Base-by-base conservation (phyloP, 2,329 filamentous ascomycete genomes). In the Claviceps sp. region DNA sequence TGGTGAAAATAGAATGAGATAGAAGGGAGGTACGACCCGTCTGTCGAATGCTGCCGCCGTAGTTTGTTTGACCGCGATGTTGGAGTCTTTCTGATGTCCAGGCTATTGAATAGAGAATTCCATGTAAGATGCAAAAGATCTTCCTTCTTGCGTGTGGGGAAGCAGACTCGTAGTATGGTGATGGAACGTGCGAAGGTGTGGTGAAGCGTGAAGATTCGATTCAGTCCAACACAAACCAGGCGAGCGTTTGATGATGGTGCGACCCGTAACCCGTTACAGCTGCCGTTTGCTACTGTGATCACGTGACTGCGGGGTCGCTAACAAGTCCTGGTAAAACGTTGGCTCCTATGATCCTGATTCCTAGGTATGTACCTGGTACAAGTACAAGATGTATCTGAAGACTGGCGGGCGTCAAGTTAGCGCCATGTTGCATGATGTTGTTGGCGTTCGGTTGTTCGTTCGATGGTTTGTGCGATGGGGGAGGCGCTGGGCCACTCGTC, bases 291-390 rank as follows among this genome's bases (percentile, higher is more conserved):
- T 56, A 51, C 56, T 55, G 23, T 39, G 34, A 54, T 67, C 65
- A 68, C 65, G 65, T 67, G 65, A 58, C 52, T 54, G 62, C 59
- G 62, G 63, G 64, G 64, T 59, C 61, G 51, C 54, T 42, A 29
- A 14, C 23, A n/a, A 13, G 14, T 26, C 16, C 11, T 6, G 23
- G 17, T 17, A 14, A 42, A 42, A 29, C 26, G 26, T 29, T 9
- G 26, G 26, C 26, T 9, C 26, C 26, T 29, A 20, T 20, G 20
- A 20, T 20, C 20, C 20, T 20, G n/a, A n/a, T n/a, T n/a, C n/a
- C n/a, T n/a, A n/a, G n/a, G n/a, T n/a, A n/a, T n/a, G n/a, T n/a
- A n/a, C n/a, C n/a, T n/a, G n/a, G n/a, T n/a, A n/a, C n/a, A n/a
- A n/a, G n/a, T n/a, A n/a, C n/a, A n/a, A n/a, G n/a, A n/a, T n/a